A percentile compares a stretch with the other conserved stretches of the same genome.
These are phyloP conservation scores for Ceratocystis albifundus DNA, from an alignment of 2,329 filamentous ascomycete species.

Conservation along the genomic window DNA sequence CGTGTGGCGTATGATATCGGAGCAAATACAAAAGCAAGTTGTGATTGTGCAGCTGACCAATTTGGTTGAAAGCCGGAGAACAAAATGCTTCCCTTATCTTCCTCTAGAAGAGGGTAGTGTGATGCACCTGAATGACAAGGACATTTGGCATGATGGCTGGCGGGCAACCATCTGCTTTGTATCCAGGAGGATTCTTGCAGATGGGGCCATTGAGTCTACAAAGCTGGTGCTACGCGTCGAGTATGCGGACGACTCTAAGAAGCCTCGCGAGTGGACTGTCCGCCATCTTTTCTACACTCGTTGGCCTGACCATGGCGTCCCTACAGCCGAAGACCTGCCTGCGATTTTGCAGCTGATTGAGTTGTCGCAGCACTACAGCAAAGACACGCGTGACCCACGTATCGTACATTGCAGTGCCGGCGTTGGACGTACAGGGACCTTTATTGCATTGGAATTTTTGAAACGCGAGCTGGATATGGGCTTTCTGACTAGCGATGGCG, in stretches of 20 bases:
- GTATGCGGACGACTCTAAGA: conserved; percentile 32
- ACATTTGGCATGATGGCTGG: conserved; percentile 56
- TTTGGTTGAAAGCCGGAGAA: conserved; percentile 61
- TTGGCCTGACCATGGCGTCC: conserved; percentile 87
- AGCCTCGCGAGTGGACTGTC: conserved; percentile 50
- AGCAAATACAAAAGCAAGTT: conserved; percentile 58
- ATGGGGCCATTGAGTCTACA: conserved; percentile 58
- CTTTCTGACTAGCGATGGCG: conserved; percentile 43
- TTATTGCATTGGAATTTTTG: conserved; percentile 90
- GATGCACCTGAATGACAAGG: conserved; percentile 48
- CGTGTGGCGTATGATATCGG: conserved; percentile 91
- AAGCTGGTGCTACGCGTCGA: conserved; percentile 52
- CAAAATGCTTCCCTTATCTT: conserved; percentile 88
- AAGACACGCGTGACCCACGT: conserved; percentile 47
- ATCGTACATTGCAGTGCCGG: conserved; percentile 84
- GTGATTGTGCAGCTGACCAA: conserved; percentile 94
- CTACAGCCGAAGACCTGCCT: conserved; percentile 53
- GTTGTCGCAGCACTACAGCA: conserved; percentile 49
- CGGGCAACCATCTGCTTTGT: conserved; percentile 58
- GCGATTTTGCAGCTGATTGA: conserved; percentile 59
- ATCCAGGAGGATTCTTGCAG: conserved; percentile 42
- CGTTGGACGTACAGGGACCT: conserved; percentile 87
- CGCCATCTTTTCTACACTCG: conserved; percentile 77
- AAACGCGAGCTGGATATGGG: conserved; percentile 70
- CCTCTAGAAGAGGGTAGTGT: conserved; percentile 46